Conservation (phyloP, 192 early-diverging fungal genomes). For the Linnemannia zychae region DNA sequence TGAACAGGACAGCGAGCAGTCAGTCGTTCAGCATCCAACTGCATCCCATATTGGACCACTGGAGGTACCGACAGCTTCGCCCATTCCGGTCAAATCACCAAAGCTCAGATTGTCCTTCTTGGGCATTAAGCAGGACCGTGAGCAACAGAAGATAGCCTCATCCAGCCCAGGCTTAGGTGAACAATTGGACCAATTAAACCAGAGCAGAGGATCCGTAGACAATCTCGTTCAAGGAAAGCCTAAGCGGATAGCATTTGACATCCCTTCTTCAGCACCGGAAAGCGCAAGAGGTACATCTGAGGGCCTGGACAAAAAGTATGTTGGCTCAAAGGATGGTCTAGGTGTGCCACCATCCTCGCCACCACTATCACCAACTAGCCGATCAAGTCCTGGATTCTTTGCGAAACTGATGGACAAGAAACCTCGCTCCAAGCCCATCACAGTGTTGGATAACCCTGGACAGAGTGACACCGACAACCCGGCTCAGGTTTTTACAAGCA, state of each 20-base stretch:
- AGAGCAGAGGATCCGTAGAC: neutral
- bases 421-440: neutral
- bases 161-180: neutral
- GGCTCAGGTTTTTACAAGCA: neutral
- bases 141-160: neutral
- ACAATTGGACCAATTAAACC: neutral
- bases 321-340: neutral
- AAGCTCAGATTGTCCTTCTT: constrained; percentile 44
- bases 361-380: constrained; percentile 4
- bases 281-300: neutral
- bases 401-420: constrained; percentile 30
- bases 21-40: neutral
- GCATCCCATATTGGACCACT: neutral
- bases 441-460: neutral
- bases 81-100: constrained; percentile 18
- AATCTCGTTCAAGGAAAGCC: neutral
- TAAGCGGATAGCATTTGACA: constrained; percentile 38
- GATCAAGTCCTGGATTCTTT: constrained; percentile 25
- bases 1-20: neutral
- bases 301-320: neutral
- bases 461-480: constrained; percentile 6
- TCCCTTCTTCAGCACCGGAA: neutral
- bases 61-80: neutral
- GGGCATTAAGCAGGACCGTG: constrained; percentile 28
- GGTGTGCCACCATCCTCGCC: neutral